phyloP scores from a whole-genome alignment of 768 basidiomycete genomes.

The Tulasnella calospora region DNA sequence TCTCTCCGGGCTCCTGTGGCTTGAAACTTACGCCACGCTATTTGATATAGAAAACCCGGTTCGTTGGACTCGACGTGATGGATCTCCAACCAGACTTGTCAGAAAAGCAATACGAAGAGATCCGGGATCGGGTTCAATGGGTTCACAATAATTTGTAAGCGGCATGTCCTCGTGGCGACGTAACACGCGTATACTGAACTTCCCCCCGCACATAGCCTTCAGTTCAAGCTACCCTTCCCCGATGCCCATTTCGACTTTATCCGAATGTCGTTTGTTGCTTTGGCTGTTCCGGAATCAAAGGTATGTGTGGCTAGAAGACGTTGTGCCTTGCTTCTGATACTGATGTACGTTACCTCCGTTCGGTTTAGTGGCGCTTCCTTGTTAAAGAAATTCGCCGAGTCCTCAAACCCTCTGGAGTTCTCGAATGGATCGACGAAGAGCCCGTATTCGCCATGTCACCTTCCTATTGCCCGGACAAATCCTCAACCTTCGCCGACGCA shows the following conservation, averaged over 20 bases:
- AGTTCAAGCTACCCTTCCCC: constrained; percentile 56
- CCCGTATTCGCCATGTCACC: constrained; percentile 6
- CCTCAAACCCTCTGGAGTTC: constrained; percentile 53
- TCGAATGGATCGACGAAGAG: constrained; percentile 43
- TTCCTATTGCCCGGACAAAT: background rate
- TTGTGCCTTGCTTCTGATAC: background rate
- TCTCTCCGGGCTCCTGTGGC: background rate
- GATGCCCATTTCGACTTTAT: constrained; percentile 64
- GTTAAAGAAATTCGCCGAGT: constrained; percentile 60
- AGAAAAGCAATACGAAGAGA: constrained; percentile 37
- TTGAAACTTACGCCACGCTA: background rate
- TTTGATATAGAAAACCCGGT: constrained; percentile 40
- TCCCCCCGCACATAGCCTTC: constrained; percentile 40
- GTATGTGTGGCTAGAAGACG: background rate
- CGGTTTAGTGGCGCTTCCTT: constrained; percentile 51
- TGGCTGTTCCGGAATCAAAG: constrained; percentile 52
- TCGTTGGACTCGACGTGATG: constrained; percentile 66
- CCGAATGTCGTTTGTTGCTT: constrained; percentile 62
- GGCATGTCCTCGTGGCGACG: background rate
- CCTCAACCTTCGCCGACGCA: background rate
- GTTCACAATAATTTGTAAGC: constrained; percentile 66
- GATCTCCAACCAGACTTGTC: constrained; percentile 32
- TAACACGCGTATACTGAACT: background rate
- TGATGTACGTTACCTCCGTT: background rate
- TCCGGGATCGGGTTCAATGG: constrained; percentile 41